Conservation (phyloP, 176 grass and related monocot species). For the Oryza glaberrima region DNA sequence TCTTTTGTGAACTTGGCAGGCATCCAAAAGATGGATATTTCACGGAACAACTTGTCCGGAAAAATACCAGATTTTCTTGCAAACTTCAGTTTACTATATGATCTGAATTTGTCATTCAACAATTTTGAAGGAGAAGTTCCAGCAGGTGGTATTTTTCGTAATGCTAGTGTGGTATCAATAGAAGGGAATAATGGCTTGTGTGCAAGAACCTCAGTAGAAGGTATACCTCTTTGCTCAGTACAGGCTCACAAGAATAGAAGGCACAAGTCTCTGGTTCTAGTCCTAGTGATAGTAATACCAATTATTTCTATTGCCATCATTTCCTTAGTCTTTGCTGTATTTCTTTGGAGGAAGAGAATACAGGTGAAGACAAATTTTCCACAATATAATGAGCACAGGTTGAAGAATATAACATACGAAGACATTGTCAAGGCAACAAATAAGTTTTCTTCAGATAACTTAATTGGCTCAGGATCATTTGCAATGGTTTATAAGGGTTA, state of each 20-base stretch:
- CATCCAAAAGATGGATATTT: conserved; percentile 56
- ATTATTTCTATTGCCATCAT: conserved; percentile 6
- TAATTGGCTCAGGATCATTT: conserved; percentile 58
- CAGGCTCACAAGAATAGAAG: neutral
- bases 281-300: conserved; percentile 9
- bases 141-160: conserved; percentile 25
- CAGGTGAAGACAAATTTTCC: neutral
- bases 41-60: conserved; percentile 50
- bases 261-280: neutral
- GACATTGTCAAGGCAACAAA: conserved; percentile 45
- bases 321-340: neutral
- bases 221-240: conserved; percentile 33
- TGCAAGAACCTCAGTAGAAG: neutral
- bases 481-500: conserved; percentile 59
- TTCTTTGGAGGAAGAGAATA: neutral
- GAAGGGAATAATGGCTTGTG: conserved; percentile 55
- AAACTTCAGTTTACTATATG: neutral
- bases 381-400: neutral
- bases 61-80: conserved; percentile 46
- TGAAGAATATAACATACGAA: conserved; percentile 34
- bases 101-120: conserved; percentile 67
- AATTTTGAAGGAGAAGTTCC: conserved; percentile 57
- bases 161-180: neutral
- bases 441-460: conserved; percentile 39
- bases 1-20: conserved; percentile 39